A percentile compares a stretch with the other conserved stretches of the same genome.
Conservation (phyloP, 1,284 basidiomycete species). For the Cutaneotrichosporon sp. region DNA sequence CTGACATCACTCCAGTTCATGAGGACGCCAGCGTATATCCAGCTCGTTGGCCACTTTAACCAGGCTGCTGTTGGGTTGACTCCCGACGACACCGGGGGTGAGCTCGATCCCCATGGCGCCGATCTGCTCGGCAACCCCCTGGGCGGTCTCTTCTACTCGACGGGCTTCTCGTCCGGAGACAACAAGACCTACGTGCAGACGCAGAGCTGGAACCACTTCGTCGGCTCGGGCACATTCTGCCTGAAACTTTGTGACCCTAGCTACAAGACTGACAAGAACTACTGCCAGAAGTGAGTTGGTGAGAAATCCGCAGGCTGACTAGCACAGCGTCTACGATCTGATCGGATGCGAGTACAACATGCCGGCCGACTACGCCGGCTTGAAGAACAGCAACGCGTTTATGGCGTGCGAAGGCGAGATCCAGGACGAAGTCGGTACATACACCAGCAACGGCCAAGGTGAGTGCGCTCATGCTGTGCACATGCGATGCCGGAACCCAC, state of each 20-base stretch:
- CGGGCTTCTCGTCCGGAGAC: slow-evolving; percentile 12
- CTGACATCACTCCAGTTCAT: slow-evolving; percentile 34
- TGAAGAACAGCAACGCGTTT: slow-evolving; percentile 52
- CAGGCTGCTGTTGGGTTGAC: slow-evolving; percentile 50
- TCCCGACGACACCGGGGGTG: slow-evolving; percentile 48
- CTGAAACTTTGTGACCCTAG: slow-evolving; percentile 61
- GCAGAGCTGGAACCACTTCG: slow-evolving; percentile 50
- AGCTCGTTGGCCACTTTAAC: slow-evolving; percentile 51
- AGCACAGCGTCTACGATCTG: slow-evolving; percentile 53
- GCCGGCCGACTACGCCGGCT: slow-evolving; percentile 55
- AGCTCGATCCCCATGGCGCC: slow-evolving; percentile 51
- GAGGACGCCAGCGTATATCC: slow-evolving; percentile 43
- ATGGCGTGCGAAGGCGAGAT: slow-evolving; percentile 61
- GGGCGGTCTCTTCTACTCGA: slow-evolving; percentile 42
- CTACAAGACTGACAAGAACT: slow-evolving; percentile 53
- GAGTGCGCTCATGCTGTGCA: slow-evolving; percentile 24
- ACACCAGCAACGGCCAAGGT: slow-evolving; percentile 51
- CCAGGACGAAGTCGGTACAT: slow-evolving; percentile 58
- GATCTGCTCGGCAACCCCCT: slow-evolving; percentile 52
- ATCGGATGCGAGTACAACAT: slow-evolving; percentile 66
- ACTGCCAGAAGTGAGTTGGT: slow-evolving; percentile 50
- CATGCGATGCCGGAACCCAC: no score
- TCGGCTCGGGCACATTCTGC: slow-evolving; percentile 58
- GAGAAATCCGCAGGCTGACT: neutral
- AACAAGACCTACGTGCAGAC: slow-evolving; percentile 22